phyloP scores from a whole-genome alignment of 768 basidiomycete genomes.

The Asterophora lycoperdoides region DNA sequence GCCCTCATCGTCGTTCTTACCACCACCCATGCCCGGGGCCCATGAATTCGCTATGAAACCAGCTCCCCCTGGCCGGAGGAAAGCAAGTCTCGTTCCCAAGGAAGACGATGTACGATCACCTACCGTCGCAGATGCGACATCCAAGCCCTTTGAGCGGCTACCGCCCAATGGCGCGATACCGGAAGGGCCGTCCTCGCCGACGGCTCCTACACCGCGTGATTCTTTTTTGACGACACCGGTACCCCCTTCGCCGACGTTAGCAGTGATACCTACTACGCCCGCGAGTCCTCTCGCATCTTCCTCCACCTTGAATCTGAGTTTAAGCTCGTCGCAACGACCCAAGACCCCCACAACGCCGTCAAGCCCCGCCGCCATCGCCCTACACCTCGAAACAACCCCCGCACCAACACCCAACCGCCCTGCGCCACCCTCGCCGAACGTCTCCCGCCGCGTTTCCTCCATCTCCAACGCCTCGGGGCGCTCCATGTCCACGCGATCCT shows the following conservation, averaged over 20 bases:
- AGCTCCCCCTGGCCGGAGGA: conserved; percentile 27
- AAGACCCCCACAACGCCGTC: conserved; percentile 22
- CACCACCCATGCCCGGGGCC: conserved; percentile 60
- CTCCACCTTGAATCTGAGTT: not conserved
- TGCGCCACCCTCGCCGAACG: conserved; percentile 14
- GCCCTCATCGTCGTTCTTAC: conserved; percentile 63
- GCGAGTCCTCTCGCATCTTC: conserved; percentile 7
- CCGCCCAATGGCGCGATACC: not conserved
- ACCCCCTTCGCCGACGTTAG: conserved; percentile 3
- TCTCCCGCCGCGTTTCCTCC: conserved; percentile 19
- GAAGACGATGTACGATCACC: conserved; percentile 9
- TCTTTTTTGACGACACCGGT: not conserved
- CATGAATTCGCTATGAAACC: conserved; percentile 64
- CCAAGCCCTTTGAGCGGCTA: not conserved
- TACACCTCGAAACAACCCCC: conserved; percentile 8
- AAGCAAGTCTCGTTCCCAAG: conserved; percentile 10
- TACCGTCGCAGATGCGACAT: conserved; percentile 5
- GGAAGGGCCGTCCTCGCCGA: not conserved
- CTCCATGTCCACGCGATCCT: conserved; percentile 13
- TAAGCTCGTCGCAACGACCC: not conserved
- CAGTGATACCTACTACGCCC: conserved; percentile 12
- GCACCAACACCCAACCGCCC: conserved; percentile 20
- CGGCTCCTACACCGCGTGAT: not conserved
- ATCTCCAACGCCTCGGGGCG: conserved; percentile 29
- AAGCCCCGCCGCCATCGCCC: not conserved